Evolutionary conservation across 2,329 filamentous ascomycete species (phyloP).

Genomic region (Orbilia ellipsospora): DNA sequence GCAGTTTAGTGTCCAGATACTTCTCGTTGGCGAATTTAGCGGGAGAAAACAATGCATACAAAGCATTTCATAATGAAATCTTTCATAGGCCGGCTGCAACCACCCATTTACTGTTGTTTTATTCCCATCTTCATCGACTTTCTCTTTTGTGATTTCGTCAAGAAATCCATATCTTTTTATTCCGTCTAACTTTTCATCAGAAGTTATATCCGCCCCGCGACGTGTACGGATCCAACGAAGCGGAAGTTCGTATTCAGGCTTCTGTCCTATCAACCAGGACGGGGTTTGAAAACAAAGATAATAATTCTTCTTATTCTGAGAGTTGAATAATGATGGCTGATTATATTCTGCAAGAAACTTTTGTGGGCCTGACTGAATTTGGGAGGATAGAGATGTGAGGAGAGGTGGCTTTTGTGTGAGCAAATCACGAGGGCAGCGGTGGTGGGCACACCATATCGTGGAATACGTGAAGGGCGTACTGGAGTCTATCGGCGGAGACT

Average conservation of each 20-base stretch:
- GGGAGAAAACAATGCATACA: constrained; percentile 43
- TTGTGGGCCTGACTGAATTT: neutral
- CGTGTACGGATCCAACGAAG: constrained; percentile 11
- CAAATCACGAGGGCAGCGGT: constrained; percentile 42
- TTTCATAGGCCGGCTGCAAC: constrained; percentile 36
- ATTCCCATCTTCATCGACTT: constrained; percentile 4
- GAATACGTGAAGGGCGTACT: constrained; percentile 24
- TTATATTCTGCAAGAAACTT: constrained; percentile 26
- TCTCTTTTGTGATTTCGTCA: constrained; percentile 13
- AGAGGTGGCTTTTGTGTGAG: constrained; percentile 22
- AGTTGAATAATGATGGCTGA: constrained; percentile 1
- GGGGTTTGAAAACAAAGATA: constrained; percentile 28
- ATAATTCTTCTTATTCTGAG: constrained; percentile 36
- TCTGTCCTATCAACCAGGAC: constrained; percentile 30
- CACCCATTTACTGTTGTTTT: constrained; percentile 8
- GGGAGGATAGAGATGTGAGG: constrained; percentile 9
- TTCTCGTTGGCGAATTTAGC: constrained; percentile 5
- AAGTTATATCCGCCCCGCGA: constrained; percentile 16
- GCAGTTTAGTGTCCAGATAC: constrained; percentile 29
- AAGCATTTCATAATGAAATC: constrained; percentile 29
- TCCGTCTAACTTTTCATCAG: constrained; percentile 18
- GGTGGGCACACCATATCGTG: constrained; percentile 46
- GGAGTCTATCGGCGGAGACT: neutral
- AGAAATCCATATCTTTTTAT: constrained; percentile 23
- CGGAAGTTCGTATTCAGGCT: constrained; percentile 41